Percentiles rank a stretch among this genome's conserved stretches.
Conservation (phyloP, 345 rosid genomes). For the Nephelium lappaceum region DNA sequence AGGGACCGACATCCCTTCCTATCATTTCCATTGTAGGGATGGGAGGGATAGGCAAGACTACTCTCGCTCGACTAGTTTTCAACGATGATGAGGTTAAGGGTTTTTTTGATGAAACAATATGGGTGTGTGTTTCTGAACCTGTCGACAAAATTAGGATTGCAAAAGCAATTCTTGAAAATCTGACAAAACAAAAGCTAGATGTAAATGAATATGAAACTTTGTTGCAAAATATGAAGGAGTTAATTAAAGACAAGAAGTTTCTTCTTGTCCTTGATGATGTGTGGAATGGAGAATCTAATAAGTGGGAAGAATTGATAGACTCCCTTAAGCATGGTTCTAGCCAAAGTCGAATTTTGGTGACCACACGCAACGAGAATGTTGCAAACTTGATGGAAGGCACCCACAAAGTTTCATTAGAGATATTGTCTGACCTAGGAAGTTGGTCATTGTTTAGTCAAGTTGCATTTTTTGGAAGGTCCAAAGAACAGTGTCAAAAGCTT, state of each 20-base stretch:
- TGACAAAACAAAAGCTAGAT: no score
- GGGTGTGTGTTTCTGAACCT: conserved; percentile 4
- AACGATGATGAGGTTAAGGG: neutral
- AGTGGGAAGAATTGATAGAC: neutral
- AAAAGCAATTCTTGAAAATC: neutral
- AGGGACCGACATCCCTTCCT: neutral
- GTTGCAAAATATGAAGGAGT: neutral
- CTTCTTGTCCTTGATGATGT: neutral
- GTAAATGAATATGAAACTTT: neutral
- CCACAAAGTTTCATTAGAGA: neutral
- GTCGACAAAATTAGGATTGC: neutral
- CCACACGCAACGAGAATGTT: neutral
- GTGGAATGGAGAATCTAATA: neutral
- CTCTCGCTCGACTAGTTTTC: neutral
- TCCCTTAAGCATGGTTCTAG: neutral
- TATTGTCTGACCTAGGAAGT: neutral
- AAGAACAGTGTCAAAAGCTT: neutral
- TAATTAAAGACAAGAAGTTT: neutral
- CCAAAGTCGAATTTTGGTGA: conserved; percentile 9
- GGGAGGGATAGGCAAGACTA: neutral
- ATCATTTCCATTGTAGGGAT: neutral
- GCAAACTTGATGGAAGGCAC: neutral
- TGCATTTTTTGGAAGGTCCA: neutral
- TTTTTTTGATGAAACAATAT: neutral
- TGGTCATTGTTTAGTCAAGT: conserved; percentile 1